phyloP scores from a whole-genome alignment of 2,329 filamentous ascomycete genomes.

The Calonectria hawksworthii region DNA sequence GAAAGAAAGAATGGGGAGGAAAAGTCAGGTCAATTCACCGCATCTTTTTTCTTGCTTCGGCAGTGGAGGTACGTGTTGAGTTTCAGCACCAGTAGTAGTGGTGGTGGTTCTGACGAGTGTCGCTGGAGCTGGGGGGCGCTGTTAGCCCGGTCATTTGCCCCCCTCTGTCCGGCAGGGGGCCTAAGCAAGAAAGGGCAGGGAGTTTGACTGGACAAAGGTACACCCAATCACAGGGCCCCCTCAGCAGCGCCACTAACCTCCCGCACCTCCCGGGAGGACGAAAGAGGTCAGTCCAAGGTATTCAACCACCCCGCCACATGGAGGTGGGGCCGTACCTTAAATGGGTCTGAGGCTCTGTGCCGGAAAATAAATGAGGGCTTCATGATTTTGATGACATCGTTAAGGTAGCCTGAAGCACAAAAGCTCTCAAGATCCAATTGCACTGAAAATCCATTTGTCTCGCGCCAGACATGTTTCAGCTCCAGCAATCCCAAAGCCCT shows the following conservation, averaged over 20 bases:
- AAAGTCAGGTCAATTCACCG: constrained; percentile 39
- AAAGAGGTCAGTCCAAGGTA: neutral
- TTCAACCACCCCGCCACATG: neutral
- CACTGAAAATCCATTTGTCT: neutral
- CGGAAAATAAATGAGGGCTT: neutral
- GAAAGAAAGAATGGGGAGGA: neutral
- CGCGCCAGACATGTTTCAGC: neutral
- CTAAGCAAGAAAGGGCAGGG: neutral
- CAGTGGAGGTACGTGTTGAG: constrained; percentile 16
- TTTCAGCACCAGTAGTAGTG: constrained; percentile 28
- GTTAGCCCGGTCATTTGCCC: neutral
- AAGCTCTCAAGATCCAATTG: neutral
- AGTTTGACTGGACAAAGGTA: neutral
- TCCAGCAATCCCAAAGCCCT: neutral
- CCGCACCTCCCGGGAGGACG: neutral
- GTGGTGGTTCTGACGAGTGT: neutral
- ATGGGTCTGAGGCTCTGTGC: neutral
- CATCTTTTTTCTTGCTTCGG: constrained; percentile 33
- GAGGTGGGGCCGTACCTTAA: neutral
- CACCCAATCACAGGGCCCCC: neutral
- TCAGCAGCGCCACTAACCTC: neutral
- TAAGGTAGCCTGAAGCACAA: neutral
- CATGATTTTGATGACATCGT: neutral
- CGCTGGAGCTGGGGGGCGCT: neutral
- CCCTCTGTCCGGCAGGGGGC: neutral